These are phyloP conservation scores for Phoma herbarum DNA, from an alignment of 2,329 filamentous ascomycete genomes.

Conservation along the genomic window DNA sequence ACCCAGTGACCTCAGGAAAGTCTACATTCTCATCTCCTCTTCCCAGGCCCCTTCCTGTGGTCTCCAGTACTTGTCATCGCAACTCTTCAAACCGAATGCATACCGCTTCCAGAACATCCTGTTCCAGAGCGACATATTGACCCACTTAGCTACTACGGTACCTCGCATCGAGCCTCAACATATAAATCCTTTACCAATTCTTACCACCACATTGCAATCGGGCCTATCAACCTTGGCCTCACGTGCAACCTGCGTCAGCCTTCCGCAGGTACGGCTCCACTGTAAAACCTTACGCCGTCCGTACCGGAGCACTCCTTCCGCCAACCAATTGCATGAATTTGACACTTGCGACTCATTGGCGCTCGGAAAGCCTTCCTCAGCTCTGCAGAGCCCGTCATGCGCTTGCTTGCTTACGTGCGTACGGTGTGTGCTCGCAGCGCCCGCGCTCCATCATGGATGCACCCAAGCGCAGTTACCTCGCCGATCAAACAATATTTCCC, in stretches of 20 bases:
- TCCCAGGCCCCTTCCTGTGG: neutral
- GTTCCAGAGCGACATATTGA: constrained; percentile 1
- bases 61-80: neutral
- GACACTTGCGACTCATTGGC: constrained; percentile 5
- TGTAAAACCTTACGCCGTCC: neutral
- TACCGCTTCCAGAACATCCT: neutral
- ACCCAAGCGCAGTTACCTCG: neutral
- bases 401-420: neutral
- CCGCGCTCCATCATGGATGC: neutral
- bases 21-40: neutral
- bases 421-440: neutral
- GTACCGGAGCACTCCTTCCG: constrained; percentile 10
- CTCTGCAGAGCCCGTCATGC: neutral
- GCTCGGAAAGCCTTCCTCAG: constrained; percentile 14
- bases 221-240: constrained; percentile 1
- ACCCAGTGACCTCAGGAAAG: neutral
- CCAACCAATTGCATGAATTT: neutral
- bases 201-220: constrained; percentile 1
- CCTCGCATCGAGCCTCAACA: constrained; percentile 3
- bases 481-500: neutral
- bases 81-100: neutral
- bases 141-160: neutral
- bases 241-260: neutral
- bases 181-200: neutral
- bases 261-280: neutral